Evolutionary conservation across 805 yeast genomes (phyloP), one percentile per base, ranked within the genome.

Genomic region (Tetrapisispora namnaoensis): DNA sequence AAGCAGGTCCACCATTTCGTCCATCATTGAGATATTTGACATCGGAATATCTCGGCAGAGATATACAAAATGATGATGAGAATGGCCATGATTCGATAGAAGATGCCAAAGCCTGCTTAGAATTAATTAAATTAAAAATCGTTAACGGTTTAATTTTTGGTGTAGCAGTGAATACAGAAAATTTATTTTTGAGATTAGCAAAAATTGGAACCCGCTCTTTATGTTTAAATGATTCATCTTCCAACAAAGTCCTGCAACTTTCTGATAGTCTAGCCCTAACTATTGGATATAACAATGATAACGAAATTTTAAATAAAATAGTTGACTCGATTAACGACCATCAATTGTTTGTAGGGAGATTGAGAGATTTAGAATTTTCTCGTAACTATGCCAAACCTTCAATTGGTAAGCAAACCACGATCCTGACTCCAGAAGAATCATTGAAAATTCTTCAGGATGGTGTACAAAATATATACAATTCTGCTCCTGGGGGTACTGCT

Each of bases 61-160:
- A 63, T 0, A 91, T 91, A 46, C 98, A 93, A 64, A 67, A 67
- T 24, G 82, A 83, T n/a, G 73, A 72, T 24, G 55, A 51, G 3
- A 54, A 63, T 3, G 95, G 95, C 1, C 98, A 91, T 65, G 85
- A 90, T 47, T 84, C 98, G 0, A 74, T 83, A 4, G 96, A 87
- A 61, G 99, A 91, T 61, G 84, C 95, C 13, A 63, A 63, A 28
- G 81, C 95, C 0, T 86, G 96, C 61, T 70, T 90, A 58, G 88
- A 86, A 46, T 73, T 91, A 45, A 77, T 86, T 1, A 80, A 85
- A 55, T 56, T 80, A 54, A 89, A 90, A 60, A 65, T 89, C 14
- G 65, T 71, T 4, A 79, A 82, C 49, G 97, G 96, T 1, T 61
- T 67, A 6, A 66, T 72, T 2, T 84, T 76, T 64, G 98, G 98